Evolutionary conservation across 805 yeast genomes (phyloP).

Genomic region (Candida peoriensis): DNA sequence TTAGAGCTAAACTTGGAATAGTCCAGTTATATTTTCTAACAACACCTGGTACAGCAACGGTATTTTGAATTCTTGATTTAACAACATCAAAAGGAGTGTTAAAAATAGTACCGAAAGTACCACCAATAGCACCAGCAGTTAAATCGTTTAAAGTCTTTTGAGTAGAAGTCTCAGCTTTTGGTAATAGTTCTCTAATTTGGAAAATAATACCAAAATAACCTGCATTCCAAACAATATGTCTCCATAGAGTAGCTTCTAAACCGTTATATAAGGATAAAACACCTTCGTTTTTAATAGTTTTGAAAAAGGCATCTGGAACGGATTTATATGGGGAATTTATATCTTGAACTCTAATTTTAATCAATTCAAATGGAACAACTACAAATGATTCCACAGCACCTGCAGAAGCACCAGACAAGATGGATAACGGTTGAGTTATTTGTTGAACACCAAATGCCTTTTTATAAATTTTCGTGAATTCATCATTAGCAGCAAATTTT

Average conservation of each 20-base stretch:
- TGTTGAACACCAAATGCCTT: slow-evolving; percentile 59
- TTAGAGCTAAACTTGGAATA: slow-evolving; percentile 65
- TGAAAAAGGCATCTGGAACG: slow-evolving; percentile 73
- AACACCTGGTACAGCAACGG: slow-evolving; percentile 62
- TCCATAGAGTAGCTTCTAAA: slow-evolving; percentile 94
- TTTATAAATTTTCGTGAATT: slow-evolving; percentile 85
- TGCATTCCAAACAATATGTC: slow-evolving; percentile 96
- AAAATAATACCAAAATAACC: slow-evolving; percentile 95
- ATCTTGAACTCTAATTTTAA: slow-evolving; percentile 94
- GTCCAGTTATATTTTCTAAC: slow-evolving; percentile 91
- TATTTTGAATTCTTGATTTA: slow-evolving; percentile 89
- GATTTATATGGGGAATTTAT: slow-evolving; percentile 75
- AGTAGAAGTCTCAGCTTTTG: slow-evolving; percentile 63
- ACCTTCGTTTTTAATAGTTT: slow-evolving; percentile 74
- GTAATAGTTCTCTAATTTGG: slow-evolving; percentile 77
- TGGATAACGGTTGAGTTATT: slow-evolving; percentile 77
- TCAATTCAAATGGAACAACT: slow-evolving; percentile 95
- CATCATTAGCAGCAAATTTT: slow-evolving; percentile 96
- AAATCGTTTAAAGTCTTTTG: slow-evolving; percentile 84
- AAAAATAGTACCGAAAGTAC: slow-evolving; percentile 90
- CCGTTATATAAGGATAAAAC: slow-evolving; percentile 85
- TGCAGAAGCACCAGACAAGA: slow-evolving; percentile 95
- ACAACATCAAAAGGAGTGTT: slow-evolving; percentile 98
- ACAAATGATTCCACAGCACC: slow-evolving; percentile 97
- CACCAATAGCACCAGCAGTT: slow-evolving; percentile 93